Evolutionary conservation across 352 stramenopile species (phyloP), one percentile per base, ranked within the genome.

Genomic region (Globisporangium polare): DNA sequence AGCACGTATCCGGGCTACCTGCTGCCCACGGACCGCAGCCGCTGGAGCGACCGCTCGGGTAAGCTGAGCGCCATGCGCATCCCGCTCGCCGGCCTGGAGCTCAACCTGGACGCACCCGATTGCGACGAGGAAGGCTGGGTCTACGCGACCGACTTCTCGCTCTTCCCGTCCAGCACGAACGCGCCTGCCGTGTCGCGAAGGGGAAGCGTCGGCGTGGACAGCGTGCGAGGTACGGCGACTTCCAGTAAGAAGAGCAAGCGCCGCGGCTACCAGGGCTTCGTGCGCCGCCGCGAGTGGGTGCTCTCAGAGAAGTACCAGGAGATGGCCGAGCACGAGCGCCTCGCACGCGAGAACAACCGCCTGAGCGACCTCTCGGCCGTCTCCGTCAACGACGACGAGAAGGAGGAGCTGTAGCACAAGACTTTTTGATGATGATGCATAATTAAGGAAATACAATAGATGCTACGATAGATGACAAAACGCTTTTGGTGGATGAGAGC

Each of bases 91-190:
- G 84, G 82, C 1, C 62, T 94, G 0, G 78, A 92, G 53, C 63
- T 94, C 5, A 80, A 94, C 63, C 41, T 88, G 56, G 58, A 82
- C 37, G 80, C 62, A 0, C 72, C 80, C 2, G 78, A 77, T 0
- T 89, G 80, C 39, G 86, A 95, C 54, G 74, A 80, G 4, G 80
- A 95, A 43, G 86, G 86, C 17, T 95, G 86, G 86, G 76, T 93
- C 18, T 95, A 94, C 62, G 84, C 87, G 55, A 85, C 84, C 20
- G 86, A 95, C 54, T 95, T 95, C 67, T 83, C 81, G 52, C 77
- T 88, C 60, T 93, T 93, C 65, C 71, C 83, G 31, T 90, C 83
- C 39, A 5, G 61, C 66, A 12, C 71, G 74, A n/a, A 43, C 41
- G 17, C 9, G 39, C 27, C 29, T 53, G 72, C n/a, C 15, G 53